These are phyloP conservation scores for Nasturtium officinale DNA, from an alignment of 345 rosid genomes.

Conservation along the genomic window DNA sequence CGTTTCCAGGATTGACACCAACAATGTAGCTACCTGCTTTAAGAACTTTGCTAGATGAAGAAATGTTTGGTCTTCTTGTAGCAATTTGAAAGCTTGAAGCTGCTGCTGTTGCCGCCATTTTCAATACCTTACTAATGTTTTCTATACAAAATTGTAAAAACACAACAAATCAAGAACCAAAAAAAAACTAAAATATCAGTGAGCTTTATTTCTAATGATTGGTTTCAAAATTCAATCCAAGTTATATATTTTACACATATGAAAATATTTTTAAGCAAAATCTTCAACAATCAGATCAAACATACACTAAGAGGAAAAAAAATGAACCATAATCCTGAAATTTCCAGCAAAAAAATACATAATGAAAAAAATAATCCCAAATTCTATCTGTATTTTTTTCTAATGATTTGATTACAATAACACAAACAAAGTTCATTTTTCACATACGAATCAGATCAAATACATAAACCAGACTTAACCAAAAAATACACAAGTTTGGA, in stretches of 20 bases:
- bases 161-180: neutral
- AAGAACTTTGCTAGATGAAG: conserved; percentile 48
- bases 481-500: conserved; percentile 7
- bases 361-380: neutral
- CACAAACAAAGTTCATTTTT: conserved; percentile 17
- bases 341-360: neutral
- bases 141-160: conserved; percentile 21
- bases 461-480: neutral
- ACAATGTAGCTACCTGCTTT: conserved; percentile 51
- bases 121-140: conserved; percentile 32
- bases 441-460: conserved; percentile 18
- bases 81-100: conserved; percentile 59
- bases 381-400: conserved; percentile 21
- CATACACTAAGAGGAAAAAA: neutral
- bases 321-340: neutral
- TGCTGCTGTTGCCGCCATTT: conserved; percentile 67
- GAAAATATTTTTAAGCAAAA: neutral
- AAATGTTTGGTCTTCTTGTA: conserved; percentile 55
- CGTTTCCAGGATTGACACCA: conserved; percentile 46
- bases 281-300: conserved; percentile 10
- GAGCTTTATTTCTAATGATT: conserved; percentile 9
- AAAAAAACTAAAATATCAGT: neutral
- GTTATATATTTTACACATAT: neutral
- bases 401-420: conserved; percentile 24
- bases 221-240: neutral